Evolutionary conservation across 179 eudicot genomes (phyloP), one percentile per base, ranked within the genome.

Genomic region (Carnegiea gigantea): DNA sequence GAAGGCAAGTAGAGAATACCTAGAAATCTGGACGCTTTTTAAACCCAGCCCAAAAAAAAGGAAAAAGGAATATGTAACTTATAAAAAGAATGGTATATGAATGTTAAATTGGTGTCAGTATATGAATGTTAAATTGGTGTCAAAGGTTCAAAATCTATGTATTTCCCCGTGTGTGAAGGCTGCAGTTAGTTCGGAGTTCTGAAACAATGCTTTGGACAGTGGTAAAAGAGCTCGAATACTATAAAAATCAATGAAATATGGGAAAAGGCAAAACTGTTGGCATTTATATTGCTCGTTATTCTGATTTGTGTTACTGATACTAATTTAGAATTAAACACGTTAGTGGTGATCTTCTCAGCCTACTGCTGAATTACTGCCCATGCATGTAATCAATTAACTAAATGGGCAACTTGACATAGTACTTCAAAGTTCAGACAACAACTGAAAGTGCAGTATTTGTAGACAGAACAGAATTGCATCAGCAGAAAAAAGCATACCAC

Each of bases 401-500:
- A 43, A 26, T 78, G 67, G 59, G 23, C 24, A 15, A 23, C 12
- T 24, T 65, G 14, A 65, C 33, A 65, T 23, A 26, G 70, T 65
- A 74, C 28, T 74, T 48, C 38, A 46, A 33, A 5, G 14, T 5
- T 60, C 11, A 60, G 67, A 26, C 60, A 26, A 48, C 12, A 33
- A 26, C 26, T 46, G 38, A 23, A 46, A 73, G 14, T 44, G 23
- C 51, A 60, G 20, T 60, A 60, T 65, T 0, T 21, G 71, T n/a
- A 0, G 24, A 77, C 23, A 33, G 33, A 33, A 33, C 36, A 33
- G 36, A 33, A 33, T 33, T 33, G 46, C 5, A 36, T 17, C 18
- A 68, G 68, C 62, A 11, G 3, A 44, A 60, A 76, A 64, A 43
- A 71, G 57, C 92, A 68, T 95, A 95, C 98, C 98, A 95, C 94